These are phyloP conservation scores for Pythium biforme DNA, from an alignment of 352 stramenopile species.

Conservation along the genomic window DNA sequence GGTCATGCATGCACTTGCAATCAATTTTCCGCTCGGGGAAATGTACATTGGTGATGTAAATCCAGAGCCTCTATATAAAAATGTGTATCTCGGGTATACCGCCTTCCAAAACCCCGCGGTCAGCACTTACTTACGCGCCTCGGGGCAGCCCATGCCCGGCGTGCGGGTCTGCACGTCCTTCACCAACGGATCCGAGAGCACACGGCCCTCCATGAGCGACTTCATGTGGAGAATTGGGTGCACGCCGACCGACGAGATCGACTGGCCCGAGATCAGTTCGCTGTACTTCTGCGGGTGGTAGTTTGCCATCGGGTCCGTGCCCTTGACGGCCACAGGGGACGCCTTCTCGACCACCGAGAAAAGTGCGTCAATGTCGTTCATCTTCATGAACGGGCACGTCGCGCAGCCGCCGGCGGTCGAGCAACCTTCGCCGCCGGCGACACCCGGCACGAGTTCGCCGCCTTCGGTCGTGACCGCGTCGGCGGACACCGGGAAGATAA, in stretches of 20 bases:
- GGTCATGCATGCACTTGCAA: not conserved
- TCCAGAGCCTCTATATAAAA: slow-evolving; percentile 26
- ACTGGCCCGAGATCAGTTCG: slow-evolving; percentile 86
- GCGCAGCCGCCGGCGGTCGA: slow-evolving; percentile 96
- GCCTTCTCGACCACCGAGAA: slow-evolving; percentile 88
- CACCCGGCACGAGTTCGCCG: slow-evolving; percentile 86
- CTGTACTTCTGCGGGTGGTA: slow-evolving; percentile 93
- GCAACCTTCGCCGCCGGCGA: slow-evolving; percentile 93
- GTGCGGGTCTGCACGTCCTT: slow-evolving; percentile 75
- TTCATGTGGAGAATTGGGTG: slow-evolving; percentile 98
- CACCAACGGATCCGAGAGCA: slow-evolving; percentile 84
- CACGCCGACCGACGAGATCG: slow-evolving; percentile 91
- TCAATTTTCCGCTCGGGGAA: not conserved
- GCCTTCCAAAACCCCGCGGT: not conserved
- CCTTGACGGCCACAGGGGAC: slow-evolving; percentile 29
- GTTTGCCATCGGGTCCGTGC: slow-evolving; percentile 70
- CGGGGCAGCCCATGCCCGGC: slow-evolving; percentile 54
- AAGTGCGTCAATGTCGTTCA: slow-evolving; percentile 98
- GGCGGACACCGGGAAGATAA: slow-evolving; percentile 96
- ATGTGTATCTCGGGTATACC: not conserved
- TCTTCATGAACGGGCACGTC: slow-evolving; percentile 99
- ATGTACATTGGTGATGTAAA: not conserved
- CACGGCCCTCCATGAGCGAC: slow-evolving; percentile 90
- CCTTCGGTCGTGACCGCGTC: slow-evolving; percentile 88
- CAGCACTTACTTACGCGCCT: slow-evolving; percentile 30